These are phyloP conservation scores for Nitzschia sp. DNA, from an alignment of 108 stramenopile genomes.

Conservation along the genomic window DNA sequence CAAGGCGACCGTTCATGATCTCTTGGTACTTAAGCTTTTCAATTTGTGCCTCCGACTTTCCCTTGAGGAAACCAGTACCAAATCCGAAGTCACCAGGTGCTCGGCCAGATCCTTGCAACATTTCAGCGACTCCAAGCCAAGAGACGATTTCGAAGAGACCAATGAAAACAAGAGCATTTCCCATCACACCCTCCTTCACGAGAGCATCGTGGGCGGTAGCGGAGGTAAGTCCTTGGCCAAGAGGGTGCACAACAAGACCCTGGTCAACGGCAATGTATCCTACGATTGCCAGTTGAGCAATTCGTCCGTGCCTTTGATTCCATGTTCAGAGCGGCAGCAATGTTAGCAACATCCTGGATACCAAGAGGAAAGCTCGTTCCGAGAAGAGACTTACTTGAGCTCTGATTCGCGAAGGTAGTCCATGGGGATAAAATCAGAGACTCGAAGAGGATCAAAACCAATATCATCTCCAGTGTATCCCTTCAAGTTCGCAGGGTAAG, in stretches of 20 bases:
- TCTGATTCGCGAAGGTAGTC: slow-evolving; percentile 94
- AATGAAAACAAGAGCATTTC: slow-evolving; percentile 80
- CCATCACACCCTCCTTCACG: slow-evolving; percentile 84
- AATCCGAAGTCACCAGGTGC: slow-evolving; percentile 94
- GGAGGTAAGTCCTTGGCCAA: slow-evolving; percentile 73
- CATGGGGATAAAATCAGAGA: slow-evolving; percentile 86
- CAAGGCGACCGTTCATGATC: slow-evolving; percentile 93
- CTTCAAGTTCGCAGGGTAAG: slow-evolving; percentile 85
- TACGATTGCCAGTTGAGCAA: slow-evolving; percentile 91
- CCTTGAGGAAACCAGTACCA: slow-evolving; percentile 72
- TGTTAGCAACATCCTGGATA: background rate
- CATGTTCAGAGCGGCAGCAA: background rate
- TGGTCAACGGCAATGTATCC: slow-evolving; percentile 89
- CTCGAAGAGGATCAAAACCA: slow-evolving; percentile 93
- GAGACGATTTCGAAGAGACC: slow-evolving; percentile 75
- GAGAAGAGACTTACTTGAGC: slow-evolving; percentile 60
- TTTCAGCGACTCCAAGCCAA: slow-evolving; percentile 72
- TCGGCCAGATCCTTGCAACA: slow-evolving; percentile 91
- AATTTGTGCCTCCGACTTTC: slow-evolving; percentile 78
- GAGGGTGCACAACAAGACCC: slow-evolving; percentile 77
- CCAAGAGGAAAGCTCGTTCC: background rate
- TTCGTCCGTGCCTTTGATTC: slow-evolving; percentile 83
- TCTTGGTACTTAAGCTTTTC: slow-evolving; percentile 84
- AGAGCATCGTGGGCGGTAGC: slow-evolving; percentile 80
- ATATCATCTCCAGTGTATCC: slow-evolving; percentile 89